These are phyloP conservation scores for Pythium oligandrum DNA, from an alignment of 352 stramenopile species.

Conservation along the genomic window DNA sequence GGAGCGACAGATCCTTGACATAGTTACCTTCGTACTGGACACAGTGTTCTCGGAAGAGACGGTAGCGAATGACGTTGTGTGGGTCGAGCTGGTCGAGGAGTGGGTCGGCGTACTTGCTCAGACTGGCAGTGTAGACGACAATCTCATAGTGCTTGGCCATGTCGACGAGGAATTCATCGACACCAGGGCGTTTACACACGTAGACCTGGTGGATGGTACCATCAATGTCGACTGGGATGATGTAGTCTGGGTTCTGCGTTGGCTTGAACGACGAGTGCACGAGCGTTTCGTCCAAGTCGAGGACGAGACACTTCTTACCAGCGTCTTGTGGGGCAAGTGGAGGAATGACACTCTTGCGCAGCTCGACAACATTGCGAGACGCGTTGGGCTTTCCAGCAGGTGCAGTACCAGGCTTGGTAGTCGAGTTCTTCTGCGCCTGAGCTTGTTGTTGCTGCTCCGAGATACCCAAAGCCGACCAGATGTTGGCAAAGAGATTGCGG, in stretches of 20 bases:
- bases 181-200: slow-evolving; percentile 89
- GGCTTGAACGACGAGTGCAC: slow-evolving; percentile 96
- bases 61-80: slow-evolving; percentile 83
- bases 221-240: slow-evolving; percentile 97
- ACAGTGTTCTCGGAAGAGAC: slow-evolving; percentile 93
- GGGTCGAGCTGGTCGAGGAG: slow-evolving; percentile 95
- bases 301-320: slow-evolving; percentile 88
- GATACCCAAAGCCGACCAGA: slow-evolving; percentile 59
- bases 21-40: slow-evolving; percentile 95
- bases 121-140: slow-evolving; percentile 97
- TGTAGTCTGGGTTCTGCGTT: slow-evolving; percentile 92
- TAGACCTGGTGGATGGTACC: slow-evolving; percentile 85
- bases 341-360: slow-evolving; percentile 56
- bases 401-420: slow-evolving; percentile 1
- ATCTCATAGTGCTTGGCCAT: slow-evolving; percentile 98
- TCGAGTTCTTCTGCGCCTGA: slow-evolving; percentile 17
- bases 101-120: slow-evolving; percentile 97
- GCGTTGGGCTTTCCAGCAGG: neutral
- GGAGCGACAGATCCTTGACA: slow-evolving; percentile 95
- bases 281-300: slow-evolving; percentile 98
- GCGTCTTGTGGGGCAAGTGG: slow-evolving; percentile 36
- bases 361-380: slow-evolving; percentile 33
- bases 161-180: slow-evolving; percentile 95
- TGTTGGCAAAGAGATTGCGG: slow-evolving; percentile 62
- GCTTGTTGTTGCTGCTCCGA: slow-evolving; percentile 50